phyloP scores from a whole-genome alignment of 2,329 filamentous ascomycete genomes.

The Periglandula ipomoeae region DNA sequence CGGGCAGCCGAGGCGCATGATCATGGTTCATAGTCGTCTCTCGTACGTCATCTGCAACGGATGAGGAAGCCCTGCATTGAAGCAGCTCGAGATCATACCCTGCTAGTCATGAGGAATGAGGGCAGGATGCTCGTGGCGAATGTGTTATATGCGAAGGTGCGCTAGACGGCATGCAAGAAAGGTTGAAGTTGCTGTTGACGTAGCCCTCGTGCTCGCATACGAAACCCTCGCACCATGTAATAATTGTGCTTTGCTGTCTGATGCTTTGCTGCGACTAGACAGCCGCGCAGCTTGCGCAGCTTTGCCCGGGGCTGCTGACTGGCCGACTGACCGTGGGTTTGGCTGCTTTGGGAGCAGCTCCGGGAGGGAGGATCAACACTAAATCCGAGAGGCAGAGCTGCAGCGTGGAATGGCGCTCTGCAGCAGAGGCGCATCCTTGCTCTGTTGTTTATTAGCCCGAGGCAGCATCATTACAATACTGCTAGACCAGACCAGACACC shows the following conservation, averaged over 20 bases:
- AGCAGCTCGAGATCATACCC: slow-evolving; percentile 16
- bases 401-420: too few species aligned
- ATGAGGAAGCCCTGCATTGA: slow-evolving; percentile 20
- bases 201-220: not conserved
- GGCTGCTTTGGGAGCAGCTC: not conserved
- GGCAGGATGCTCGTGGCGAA: not conserved
- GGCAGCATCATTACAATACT: too few species aligned
- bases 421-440: too few species aligned
- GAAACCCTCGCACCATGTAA: too few species aligned
- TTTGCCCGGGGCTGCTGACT: not conserved
- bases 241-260: not conserved
- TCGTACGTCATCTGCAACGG: slow-evolving; percentile 22
- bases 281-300: not conserved
- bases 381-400: too few species aligned
- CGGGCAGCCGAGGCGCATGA: slow-evolving; percentile 31
- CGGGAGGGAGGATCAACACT: too few species aligned
- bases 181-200: not conserved
- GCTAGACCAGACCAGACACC: too few species aligned
- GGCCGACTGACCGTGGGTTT: not conserved
- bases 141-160: not conserved
- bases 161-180: not conserved
- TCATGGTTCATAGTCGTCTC: slow-evolving; percentile 43
- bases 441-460: too few species aligned
- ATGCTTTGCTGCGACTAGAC: not conserved
- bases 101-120: slow-evolving; percentile 17